These are phyloP conservation scores for Erythrophleum ivorense DNA, from an alignment of 331 rosid species.

Conservation along the genomic window DNA sequence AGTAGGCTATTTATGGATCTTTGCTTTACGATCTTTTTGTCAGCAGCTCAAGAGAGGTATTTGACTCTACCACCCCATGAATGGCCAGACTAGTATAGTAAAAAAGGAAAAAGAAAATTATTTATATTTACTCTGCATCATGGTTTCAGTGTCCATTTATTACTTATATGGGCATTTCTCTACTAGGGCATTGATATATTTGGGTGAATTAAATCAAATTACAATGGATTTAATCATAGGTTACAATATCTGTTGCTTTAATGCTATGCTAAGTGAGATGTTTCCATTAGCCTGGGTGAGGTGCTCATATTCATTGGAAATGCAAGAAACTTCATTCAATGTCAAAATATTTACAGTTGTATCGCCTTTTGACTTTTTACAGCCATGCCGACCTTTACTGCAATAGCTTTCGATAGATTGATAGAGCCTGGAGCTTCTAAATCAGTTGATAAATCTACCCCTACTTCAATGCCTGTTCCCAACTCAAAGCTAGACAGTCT, in stretches of 20 bases:
- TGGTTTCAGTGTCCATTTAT: neutral
- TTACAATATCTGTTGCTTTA: conserved; percentile 17
- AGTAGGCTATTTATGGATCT: neutral
- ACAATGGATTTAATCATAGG: neutral
- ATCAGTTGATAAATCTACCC: conserved; percentile 65
- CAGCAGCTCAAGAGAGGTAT: neutral
- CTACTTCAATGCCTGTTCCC: conserved; percentile 62
- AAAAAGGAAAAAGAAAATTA: neutral
- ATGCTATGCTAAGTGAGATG: neutral
- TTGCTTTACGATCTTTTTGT: neutral
- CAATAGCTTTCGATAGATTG: conserved; percentile 85
- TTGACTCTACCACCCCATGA: neutral
- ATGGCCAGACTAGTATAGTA: neutral
- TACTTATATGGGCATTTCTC: conserved; percentile 13
- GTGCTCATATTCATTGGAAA: neutral
- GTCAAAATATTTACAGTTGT: conserved; percentile 18
- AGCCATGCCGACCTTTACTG: conserved; percentile 83
- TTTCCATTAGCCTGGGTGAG: conserved; percentile 17
- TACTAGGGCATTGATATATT: neutral
- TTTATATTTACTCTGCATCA: neutral
- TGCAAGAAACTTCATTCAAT: neutral
- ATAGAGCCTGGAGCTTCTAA: conserved; percentile 80
- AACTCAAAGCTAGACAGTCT: conserved; percentile 55
- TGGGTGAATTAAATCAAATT: neutral
- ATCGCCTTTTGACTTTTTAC: conserved; percentile 48